Evolutionary conservation across 441 rosid species (phyloP).

Genomic region (Adansonia gregorii): DNA sequence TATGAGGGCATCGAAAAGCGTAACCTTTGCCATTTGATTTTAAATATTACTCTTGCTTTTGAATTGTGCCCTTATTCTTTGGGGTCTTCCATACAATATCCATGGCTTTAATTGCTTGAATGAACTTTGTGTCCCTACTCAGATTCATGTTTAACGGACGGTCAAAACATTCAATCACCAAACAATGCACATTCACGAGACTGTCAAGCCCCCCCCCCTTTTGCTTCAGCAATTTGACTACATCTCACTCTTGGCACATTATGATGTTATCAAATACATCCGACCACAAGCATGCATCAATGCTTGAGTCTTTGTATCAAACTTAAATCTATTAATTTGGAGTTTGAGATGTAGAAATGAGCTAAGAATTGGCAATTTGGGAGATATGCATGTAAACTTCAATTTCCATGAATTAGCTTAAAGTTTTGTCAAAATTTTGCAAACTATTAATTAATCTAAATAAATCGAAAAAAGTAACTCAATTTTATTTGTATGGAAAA

Average conservation of each 20-base stretch:
- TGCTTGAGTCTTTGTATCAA: neutral
- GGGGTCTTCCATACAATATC: slow-evolving; percentile 18
- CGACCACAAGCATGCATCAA: neutral
- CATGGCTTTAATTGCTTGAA: slow-evolving; percentile 2
- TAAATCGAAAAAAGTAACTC: too few relatives aligned
- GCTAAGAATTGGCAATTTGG: neutral
- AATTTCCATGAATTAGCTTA: neutral
- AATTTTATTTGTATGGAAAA: too few relatives aligned
- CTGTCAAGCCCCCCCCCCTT: neutral
- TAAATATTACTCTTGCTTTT: neutral
- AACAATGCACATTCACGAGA: slow-evolving; percentile 1
- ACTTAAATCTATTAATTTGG: neutral
- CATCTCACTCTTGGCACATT: slow-evolving; percentile 11
- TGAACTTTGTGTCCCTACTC: slow-evolving; percentile 20
- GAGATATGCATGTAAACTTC: neutral
- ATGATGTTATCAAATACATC: neutral
- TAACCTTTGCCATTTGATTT: slow-evolving; percentile 19
- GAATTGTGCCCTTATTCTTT: neutral
- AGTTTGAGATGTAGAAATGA: neutral
- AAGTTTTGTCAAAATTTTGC: too few relatives aligned
- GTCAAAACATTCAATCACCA: slow-evolving; percentile 10
- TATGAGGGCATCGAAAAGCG: slow-evolving; percentile 22
- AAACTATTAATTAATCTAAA: too few relatives aligned
- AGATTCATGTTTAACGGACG: neutral
- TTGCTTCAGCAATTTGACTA: slow-evolving; percentile 5